These are phyloP conservation scores for Naganishia albida DNA, from an alignment of 1,284 basidiomycete species.

Conservation along the genomic window DNA sequence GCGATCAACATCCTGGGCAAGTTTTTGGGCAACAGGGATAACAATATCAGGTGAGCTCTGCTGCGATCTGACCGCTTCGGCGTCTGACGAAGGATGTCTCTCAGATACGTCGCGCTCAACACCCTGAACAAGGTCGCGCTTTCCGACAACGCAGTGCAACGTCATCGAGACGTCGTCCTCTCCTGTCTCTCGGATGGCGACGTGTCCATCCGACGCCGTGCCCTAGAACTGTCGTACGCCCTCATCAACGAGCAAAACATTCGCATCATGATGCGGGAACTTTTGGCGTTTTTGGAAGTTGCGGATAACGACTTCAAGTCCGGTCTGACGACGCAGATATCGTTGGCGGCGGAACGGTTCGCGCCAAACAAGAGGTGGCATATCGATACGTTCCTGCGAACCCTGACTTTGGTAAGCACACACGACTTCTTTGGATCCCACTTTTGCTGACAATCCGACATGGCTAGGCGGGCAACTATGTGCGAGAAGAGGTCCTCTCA, in stretches of 20 bases:
- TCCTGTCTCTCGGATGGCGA: constrained; percentile 98
- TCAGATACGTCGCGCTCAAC: constrained; percentile 94
- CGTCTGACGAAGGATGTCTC: background rate
- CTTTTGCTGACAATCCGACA: background rate
- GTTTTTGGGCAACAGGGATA: constrained; percentile 96
- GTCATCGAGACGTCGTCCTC: constrained; percentile 96
- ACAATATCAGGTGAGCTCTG: constrained; percentile 83
- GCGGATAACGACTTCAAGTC: constrained; percentile 99
- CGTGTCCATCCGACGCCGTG: constrained; percentile 95
- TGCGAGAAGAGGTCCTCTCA: constrained; percentile 92
- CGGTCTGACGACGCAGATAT: constrained; percentile 96
- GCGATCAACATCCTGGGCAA: constrained; percentile 99
- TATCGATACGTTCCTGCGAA: constrained; percentile 93
- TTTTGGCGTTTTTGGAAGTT: constrained; percentile 94
- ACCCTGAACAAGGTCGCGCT: constrained; percentile 98
- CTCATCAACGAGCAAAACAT: constrained; percentile 96
- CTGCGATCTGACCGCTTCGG: background rate
- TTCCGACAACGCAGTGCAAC: constrained; percentile 97
- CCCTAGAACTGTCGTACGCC: constrained; percentile 95
- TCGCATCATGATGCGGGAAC: constrained; percentile 84
- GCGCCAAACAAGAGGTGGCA: constrained; percentile 99
- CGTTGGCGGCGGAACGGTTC: constrained; percentile 90
- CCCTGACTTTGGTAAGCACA: constrained; percentile 79
- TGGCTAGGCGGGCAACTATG: constrained; percentile 90
- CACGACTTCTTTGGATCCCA: background rate